Conservation (phyloP, 2,329 filamentous ascomycete genomes). For the Alternaria sp. region DNA sequence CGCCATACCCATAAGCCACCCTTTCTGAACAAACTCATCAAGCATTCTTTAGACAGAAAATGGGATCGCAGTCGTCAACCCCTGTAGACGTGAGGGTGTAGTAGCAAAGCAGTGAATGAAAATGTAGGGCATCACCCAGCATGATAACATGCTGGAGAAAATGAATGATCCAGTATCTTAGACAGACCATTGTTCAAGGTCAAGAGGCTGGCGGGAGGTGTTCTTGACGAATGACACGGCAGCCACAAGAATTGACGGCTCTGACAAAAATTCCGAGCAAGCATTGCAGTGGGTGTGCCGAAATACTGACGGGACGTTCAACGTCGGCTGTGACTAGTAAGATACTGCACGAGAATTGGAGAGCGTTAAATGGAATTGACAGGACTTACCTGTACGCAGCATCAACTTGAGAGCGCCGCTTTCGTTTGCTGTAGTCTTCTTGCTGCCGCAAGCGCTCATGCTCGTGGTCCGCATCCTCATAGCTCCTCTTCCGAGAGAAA, state of each 20-base stretch:
- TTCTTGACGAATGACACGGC: background rate
- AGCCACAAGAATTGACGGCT: background rate
- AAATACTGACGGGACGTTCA: conserved; percentile 1
- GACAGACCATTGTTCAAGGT: background rate
- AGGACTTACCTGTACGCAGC: conserved; percentile 44
- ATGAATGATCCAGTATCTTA: background rate
- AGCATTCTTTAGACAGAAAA: background rate
- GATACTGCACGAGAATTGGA: background rate
- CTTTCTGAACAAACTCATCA: background rate
- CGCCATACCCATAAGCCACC: background rate
- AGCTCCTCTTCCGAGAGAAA: conserved; percentile 45
- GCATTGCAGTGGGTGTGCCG: background rate
- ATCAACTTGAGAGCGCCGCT: conserved; percentile 45
- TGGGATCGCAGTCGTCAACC: background rate
- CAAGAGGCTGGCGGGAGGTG: background rate
- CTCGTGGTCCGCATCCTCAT: conserved; percentile 43
- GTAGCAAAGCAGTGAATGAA: background rate
- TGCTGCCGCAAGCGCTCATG: conserved; percentile 41
- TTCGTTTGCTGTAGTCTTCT: conserved; percentile 47
- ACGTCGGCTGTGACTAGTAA: conserved; percentile 19
- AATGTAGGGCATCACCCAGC: background rate
- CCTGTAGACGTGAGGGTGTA: background rate
- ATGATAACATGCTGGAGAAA: background rate
- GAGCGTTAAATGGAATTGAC: background rate
- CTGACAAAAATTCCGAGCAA: background rate